These are phyloP conservation scores for Edaphochlamys debaryana DNA, from an alignment of 139 green algal species.

Conservation along the genomic window DNA sequence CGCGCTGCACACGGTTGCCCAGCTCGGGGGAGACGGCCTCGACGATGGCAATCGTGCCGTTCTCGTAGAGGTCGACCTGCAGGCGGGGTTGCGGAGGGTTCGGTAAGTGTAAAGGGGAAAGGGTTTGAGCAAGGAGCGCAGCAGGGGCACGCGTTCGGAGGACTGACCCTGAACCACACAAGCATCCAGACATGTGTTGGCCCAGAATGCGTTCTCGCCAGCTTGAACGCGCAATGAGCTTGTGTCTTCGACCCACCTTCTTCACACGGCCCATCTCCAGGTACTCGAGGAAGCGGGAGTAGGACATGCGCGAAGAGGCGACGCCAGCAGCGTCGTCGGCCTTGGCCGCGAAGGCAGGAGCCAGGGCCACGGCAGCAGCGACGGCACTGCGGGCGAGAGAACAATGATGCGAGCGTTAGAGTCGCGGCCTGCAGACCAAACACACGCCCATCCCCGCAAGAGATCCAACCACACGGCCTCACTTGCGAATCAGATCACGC, in stretches of 20 bases:
- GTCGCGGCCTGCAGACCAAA: no score
- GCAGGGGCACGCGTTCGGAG: no score
- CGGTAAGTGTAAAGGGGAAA: no score
- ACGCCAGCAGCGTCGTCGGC: slow-evolving; percentile 73
- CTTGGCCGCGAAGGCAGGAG: not conserved
- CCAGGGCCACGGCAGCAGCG: not conserved
- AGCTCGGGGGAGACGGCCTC: slow-evolving; percentile 99
- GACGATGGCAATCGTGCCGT: slow-evolving; percentile 99
- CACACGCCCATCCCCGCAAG: no score
- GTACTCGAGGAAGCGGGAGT: slow-evolving; percentile 99
- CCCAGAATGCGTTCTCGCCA: no score
- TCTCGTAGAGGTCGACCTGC: slow-evolving; percentile 98
- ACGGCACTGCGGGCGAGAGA: slow-evolving; percentile 42
- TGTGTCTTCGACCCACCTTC: slow-evolving; percentile 92
- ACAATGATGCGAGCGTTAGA: no score
- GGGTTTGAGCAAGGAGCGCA: no score
- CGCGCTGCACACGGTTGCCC: slow-evolving; percentile 98
- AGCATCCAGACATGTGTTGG: no score
- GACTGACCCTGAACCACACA: no score
- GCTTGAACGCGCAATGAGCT: no score
- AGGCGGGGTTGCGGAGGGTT: no score
- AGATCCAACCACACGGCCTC: slow-evolving; percentile 3
- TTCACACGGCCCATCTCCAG: slow-evolving; percentile 99
- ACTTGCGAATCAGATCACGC: slow-evolving; percentile 50
- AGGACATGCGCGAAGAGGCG: slow-evolving; percentile 98